Base-by-base conservation (phyloP, 257 asterid genomes). In the Handroanthus guayacan region DNA sequence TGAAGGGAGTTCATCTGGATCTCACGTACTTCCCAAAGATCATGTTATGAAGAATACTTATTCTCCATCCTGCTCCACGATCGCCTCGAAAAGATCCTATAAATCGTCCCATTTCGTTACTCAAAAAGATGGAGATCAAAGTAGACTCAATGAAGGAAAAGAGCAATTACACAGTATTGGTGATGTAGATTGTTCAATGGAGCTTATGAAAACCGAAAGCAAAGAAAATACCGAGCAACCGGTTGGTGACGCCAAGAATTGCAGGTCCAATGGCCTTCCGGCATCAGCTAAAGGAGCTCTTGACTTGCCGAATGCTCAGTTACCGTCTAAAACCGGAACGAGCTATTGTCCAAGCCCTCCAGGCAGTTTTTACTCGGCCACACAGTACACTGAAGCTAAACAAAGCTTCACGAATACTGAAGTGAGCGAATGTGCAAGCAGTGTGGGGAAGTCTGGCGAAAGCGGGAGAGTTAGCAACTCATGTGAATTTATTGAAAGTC, bases 321-420 rank as follows among this genome's bases (percentile, higher is more conserved):
- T 25, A 8, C 80, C 58, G 0, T 62, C 86, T 34, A 86, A 87
- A 66, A 44, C 67, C 2, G 86, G 83, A 18, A 65, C 25, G 0
- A 47, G 75, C 20, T 75, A 62, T 56, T 87, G 90, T 64, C 79
- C 87, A 1, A 87, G 92, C 80, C 92, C 92, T 18, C 92, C 78
- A 52, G 88, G 85, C 48, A 87, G 89, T 78, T 87, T 85, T 36
- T 81, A 87, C 87, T 85, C 92, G 0, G 76, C 85, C 9, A 81
- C 87, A 13, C 88, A 78, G 51, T 87, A 81, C 71, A 78, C 85
- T 1, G 92, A 87, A 78, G 92, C 89, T 13, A 85, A 87, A 66
- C 83, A 87, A 67, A 87, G 92, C 77, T 87, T 87, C 83, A 85
- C 89, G 9, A 83, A 83, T 67, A 87, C 92, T 3, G 92, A 87